Percentiles rank a stretch among this genome's conserved stretches.
Conservation (phyloP, 768 basidiomycete species). For the Boletus rex-veris region DNA sequence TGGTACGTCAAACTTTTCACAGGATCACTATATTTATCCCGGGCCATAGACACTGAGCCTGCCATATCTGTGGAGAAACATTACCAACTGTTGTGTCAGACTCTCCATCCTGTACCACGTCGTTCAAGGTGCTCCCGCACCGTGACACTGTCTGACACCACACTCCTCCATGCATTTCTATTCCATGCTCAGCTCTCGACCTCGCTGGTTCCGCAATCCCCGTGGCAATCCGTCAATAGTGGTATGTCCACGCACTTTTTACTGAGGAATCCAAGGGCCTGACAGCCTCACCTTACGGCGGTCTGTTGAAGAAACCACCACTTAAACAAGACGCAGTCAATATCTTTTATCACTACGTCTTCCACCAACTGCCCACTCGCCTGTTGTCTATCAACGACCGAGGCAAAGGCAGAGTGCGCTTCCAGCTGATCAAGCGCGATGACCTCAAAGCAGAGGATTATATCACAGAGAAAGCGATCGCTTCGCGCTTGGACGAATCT, state of each 20-base stretch:
- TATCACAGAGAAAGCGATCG: background rate
- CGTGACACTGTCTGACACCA: too few relatives aligned
- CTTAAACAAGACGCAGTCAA: background rate
- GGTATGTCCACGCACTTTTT: background rate
- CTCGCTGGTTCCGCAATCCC: too few relatives aligned
- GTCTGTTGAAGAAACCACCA: background rate
- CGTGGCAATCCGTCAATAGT: too few relatives aligned
- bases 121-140: too few relatives aligned
- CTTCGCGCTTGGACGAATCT: background rate
- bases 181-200: background rate
- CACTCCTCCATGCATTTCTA: background rate
- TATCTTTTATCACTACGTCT: slow-evolving; percentile 1
- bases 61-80: too few relatives aligned
- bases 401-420: background rate
- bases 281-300: background rate
- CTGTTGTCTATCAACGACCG: background rate
- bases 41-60: too few relatives aligned
- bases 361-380: background rate
- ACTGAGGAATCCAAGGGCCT: background rate
- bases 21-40: too few relatives aligned
- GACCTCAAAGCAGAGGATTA: background rate
- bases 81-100: too few relatives aligned
- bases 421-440: background rate
- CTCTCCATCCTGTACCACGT: too few relatives aligned
- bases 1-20: too few relatives aligned